A percentile compares a stretch with the other conserved stretches of the same genome.
Conservation (phyloP, 495 filamentous ascomycete genomes). For the Hypoxylon crocopeplum region DNA sequence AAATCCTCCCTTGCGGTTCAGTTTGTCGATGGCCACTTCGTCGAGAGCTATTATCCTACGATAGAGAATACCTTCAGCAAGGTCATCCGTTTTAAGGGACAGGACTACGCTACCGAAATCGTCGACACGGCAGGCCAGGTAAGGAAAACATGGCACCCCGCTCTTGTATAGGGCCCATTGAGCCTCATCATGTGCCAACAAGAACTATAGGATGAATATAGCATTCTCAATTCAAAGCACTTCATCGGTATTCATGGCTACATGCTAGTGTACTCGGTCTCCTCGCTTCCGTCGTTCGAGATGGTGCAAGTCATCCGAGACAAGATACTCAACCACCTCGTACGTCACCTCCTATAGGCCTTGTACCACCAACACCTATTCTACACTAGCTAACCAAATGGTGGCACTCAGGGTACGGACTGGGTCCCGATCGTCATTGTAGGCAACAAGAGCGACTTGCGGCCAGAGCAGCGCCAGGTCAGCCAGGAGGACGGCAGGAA, state of each 20-base stretch:
- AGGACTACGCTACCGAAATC: constrained; percentile 96
- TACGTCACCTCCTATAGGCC: constrained; percentile 51
- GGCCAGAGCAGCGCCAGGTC: constrained; percentile 91
- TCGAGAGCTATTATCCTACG: constrained; percentile 98
- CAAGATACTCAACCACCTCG: constrained; percentile 96
- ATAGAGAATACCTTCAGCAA: constrained; percentile 99
- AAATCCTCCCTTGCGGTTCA: constrained; percentile 98
- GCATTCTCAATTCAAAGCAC: constrained; percentile 96
- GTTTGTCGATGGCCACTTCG: constrained; percentile 97
- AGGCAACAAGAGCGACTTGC: constrained; percentile 95
- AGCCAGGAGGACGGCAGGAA: constrained; percentile 80
- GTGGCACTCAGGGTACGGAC: constrained; percentile 76
- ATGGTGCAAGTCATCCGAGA: constrained; percentile 95
- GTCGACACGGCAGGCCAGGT: constrained; percentile 99
- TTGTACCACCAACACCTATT: constrained; percentile 8
- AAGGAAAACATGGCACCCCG: constrained; percentile 38
- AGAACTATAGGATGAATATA: constrained; percentile 85
- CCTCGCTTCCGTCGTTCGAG: constrained; percentile 91
- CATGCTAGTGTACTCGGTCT: constrained; percentile 96
- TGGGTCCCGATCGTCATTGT: constrained; percentile 93
- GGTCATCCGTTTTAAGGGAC: constrained; percentile 86
- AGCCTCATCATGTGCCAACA: constrained; percentile 10
- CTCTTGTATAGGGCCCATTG: neutral
- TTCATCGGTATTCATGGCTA: constrained; percentile 99
- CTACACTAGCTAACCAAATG: constrained; percentile 8